phyloP scores from a whole-genome alignment of 495 filamentous ascomycete species.

The Neurospora sp. region DNA sequence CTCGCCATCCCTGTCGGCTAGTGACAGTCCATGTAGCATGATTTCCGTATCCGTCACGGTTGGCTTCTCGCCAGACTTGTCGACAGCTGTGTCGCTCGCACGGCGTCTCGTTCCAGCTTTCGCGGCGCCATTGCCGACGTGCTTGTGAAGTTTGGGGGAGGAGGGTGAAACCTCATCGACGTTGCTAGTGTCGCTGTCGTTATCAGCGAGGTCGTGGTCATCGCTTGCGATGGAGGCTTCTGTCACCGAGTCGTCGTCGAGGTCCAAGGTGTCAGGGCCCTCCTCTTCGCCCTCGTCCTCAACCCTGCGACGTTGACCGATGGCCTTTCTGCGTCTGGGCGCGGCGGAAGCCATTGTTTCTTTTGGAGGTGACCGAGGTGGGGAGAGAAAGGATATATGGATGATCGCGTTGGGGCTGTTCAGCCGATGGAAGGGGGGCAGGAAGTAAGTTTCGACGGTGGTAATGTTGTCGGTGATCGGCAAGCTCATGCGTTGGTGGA shows the following conservation, averaged over 20 bases:
- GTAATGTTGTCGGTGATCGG: conserved; percentile 1
- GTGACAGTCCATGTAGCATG: conserved; percentile 76
- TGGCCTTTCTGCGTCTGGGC: conserved; percentile 57
- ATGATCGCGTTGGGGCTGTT: conserved; percentile 1
- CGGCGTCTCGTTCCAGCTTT: conserved; percentile 34
- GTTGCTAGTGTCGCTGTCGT: conserved; percentile 64
- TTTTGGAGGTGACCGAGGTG: conserved; percentile 2
- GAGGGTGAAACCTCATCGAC: conserved; percentile 50
- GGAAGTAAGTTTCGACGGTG: conserved; percentile 17
- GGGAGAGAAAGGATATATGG: not conserved
- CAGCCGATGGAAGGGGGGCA: conserved; percentile 14
- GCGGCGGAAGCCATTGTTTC: conserved; percentile 22
- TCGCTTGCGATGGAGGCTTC: conserved; percentile 69
- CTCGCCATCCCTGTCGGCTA: conserved; percentile 47
- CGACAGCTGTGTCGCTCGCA: conserved; percentile 15
- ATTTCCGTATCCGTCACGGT: conserved; percentile 61
- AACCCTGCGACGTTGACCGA: conserved; percentile 64
- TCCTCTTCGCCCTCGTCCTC: conserved; percentile 77
- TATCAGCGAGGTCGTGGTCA: conserved; percentile 61
- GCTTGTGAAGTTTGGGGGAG: conserved; percentile 28
- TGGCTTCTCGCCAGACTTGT: conserved; percentile 20
- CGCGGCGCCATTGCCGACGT: conserved; percentile 27
- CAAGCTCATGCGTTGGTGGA: conserved; percentile 18
- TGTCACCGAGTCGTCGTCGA: conserved; percentile 76
- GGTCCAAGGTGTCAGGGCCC: conserved; percentile 50